These are phyloP conservation scores for Kazachstania sp. DNA, from an alignment of 1,139 yeast species.

Conservation along the genomic window DNA sequence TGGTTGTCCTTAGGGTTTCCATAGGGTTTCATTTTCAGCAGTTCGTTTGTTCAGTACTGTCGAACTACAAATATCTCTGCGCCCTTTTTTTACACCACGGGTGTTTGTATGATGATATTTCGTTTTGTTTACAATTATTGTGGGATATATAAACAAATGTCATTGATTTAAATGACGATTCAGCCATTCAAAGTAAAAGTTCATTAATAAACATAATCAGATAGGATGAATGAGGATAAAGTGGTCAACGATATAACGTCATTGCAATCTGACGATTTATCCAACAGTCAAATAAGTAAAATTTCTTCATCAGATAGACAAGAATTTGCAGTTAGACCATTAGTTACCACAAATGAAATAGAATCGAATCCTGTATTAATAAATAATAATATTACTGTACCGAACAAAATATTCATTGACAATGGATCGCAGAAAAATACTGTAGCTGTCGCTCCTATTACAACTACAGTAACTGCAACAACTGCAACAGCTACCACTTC, in stretches of 20 bases:
- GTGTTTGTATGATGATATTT: too few species aligned
- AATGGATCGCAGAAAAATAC: not conserved
- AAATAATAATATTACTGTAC: conserved; percentile 20
- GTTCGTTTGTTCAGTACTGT: too few species aligned
- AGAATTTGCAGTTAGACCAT: conserved; percentile 15
- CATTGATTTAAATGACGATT: not conserved
- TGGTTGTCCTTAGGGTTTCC: too few species aligned
- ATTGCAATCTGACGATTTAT: not conserved
- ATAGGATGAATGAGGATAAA: conserved; percentile 1
- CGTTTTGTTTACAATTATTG: too few species aligned
- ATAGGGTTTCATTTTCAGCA: too few species aligned
- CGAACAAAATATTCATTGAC: conserved; percentile 8
- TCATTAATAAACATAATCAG: too few species aligned
- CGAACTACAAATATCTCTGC: too few species aligned
- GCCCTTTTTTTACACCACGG: not conserved
- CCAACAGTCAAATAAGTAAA: not conserved
- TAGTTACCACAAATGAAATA: conserved; percentile 22
- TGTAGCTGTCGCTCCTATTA: not conserved
- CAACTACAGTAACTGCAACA: conserved; percentile 2
- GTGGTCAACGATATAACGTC: not conserved
- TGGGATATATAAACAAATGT: not conserved
- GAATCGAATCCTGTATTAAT: conserved; percentile 27
- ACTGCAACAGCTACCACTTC: not conserved
- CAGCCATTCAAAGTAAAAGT: too few species aligned
- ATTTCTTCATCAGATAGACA: conserved; percentile 10